These are phyloP conservation scores for Pistacia vera DNA, from an alignment of 345 rosid species.

Conservation along the genomic window DNA sequence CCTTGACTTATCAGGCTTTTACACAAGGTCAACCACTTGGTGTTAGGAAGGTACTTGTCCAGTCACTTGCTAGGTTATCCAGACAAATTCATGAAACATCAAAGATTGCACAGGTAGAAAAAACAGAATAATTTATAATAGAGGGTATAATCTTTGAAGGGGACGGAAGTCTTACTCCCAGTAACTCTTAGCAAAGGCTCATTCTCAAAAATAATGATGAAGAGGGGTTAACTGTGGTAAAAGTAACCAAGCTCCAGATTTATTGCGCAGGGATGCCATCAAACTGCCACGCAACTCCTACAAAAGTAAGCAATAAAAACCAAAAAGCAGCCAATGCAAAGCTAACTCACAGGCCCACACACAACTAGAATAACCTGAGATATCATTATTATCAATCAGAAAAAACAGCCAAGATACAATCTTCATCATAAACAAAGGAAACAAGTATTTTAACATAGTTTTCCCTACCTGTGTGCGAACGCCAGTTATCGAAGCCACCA, in stretches of 20 bases:
- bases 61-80: not conserved
- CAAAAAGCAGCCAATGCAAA: too few species aligned
- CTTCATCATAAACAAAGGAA: not conserved
- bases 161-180: constrained; percentile 44
- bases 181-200: constrained; percentile 54
- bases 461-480: too few species aligned
- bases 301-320: too few species aligned
- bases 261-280: constrained; percentile 38
- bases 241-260: constrained; percentile 43
- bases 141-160: not conserved
- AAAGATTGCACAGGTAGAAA: not conserved
- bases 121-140: not conserved
- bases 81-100: not conserved
- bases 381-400: too few species aligned
- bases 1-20: too few species aligned
- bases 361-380: not conserved
- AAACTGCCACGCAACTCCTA: not conserved
- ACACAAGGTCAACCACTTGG: too few species aligned
- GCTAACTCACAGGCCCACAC: not conserved
- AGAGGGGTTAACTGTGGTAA: constrained; percentile 41
- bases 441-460: too few species aligned
- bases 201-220: constrained; percentile 43
- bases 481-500: too few species aligned
- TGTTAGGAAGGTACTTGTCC: not conserved
- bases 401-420: not conserved